phyloP scores from a whole-genome alignment of 1,139 yeast genomes.

The Yamadazyma atmosphaerica region DNA sequence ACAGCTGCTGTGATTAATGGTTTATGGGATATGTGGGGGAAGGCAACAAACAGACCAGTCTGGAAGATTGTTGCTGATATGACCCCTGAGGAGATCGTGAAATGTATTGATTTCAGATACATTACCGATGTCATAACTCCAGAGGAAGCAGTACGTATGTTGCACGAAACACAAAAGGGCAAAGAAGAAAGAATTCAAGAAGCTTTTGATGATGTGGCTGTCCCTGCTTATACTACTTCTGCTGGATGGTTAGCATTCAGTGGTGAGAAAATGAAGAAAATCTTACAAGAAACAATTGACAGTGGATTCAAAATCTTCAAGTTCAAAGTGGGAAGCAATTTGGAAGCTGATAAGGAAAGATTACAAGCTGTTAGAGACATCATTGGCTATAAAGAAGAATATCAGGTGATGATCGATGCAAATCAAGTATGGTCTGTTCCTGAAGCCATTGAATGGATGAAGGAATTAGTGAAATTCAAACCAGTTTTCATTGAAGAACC shows the following conservation, averaged over 20 bases:
- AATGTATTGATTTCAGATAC: slow-evolving; percentile 42
- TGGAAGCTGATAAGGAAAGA: slow-evolving; percentile 31
- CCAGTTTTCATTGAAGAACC: slow-evolving; percentile 44
- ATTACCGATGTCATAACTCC: slow-evolving; percentile 39
- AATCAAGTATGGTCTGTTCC: slow-evolving; percentile 44
- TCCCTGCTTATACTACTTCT: slow-evolving; percentile 44
- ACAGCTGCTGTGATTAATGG: slow-evolving; percentile 28
- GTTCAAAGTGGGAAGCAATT: slow-evolving; percentile 39
- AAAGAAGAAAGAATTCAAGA: slow-evolving; percentile 26
- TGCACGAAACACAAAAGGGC: slow-evolving; percentile 25
- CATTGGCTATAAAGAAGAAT: slow-evolving; percentile 33
- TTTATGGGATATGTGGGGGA: slow-evolving; percentile 41
- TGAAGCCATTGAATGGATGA: slow-evolving; percentile 38
- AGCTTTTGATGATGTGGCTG: slow-evolving; percentile 32
- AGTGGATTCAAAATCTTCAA: slow-evolving; percentile 41
- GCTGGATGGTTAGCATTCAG: slow-evolving; percentile 46
- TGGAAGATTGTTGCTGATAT: slow-evolving; percentile 39
- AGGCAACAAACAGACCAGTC: slow-evolving; percentile 30
- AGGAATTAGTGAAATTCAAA: slow-evolving; percentile 31
- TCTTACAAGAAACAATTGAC: slow-evolving; percentile 28
- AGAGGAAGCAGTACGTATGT: slow-evolving; percentile 32
- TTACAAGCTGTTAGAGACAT: slow-evolving; percentile 36
- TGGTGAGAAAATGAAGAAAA: slow-evolving; percentile 34
- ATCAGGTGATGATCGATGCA: slow-evolving; percentile 25
- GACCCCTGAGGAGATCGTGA: slow-evolving; percentile 42